A percentile compares a stretch with the other conserved stretches of the same genome.
Evolutionary conservation across 306 rosid species (phyloP).

Genomic region (Cucurbita pepo): DNA sequence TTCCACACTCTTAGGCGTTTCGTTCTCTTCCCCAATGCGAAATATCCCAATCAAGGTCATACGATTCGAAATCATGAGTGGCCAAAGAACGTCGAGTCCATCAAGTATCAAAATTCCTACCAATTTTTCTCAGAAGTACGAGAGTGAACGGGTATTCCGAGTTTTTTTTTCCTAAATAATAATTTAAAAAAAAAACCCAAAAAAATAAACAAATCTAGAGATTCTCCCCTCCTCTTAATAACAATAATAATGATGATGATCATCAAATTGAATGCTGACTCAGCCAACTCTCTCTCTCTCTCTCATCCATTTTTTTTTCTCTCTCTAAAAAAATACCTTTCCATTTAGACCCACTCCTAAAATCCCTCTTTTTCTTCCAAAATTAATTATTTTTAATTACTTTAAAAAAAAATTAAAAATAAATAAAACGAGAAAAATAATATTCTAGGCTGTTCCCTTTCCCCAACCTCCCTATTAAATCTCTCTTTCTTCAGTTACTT

Average conservation of each 20-base stretch:
- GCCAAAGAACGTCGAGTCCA: no score
- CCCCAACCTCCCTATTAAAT: not conserved
- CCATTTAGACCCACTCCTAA: conserved; percentile 42
- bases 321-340: conserved; percentile 26
- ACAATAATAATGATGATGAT: not conserved
- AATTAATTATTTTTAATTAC: no score
- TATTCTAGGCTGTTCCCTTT: conserved; percentile 14
- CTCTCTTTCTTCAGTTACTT: not conserved
- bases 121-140: no score
- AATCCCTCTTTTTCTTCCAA: not conserved
- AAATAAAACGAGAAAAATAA: not conserved
- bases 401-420: no score
- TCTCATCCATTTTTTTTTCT: not conserved
- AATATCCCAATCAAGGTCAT: no score
- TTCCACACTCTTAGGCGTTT: no score
- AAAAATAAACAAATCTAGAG: conserved; percentile 15
- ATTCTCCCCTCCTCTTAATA: conserved; percentile 10
- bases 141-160: not conserved
- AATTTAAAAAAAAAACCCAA: not conserved
- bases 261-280: not conserved
- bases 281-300: conserved; percentile 4
- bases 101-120: no score
- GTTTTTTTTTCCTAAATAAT: conserved; percentile 5
- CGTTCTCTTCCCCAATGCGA: no score
- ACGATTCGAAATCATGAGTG: no score